phyloP scores from a whole-genome alignment of 2,329 filamentous ascomycete species.

The Fusarium anguioides region DNA sequence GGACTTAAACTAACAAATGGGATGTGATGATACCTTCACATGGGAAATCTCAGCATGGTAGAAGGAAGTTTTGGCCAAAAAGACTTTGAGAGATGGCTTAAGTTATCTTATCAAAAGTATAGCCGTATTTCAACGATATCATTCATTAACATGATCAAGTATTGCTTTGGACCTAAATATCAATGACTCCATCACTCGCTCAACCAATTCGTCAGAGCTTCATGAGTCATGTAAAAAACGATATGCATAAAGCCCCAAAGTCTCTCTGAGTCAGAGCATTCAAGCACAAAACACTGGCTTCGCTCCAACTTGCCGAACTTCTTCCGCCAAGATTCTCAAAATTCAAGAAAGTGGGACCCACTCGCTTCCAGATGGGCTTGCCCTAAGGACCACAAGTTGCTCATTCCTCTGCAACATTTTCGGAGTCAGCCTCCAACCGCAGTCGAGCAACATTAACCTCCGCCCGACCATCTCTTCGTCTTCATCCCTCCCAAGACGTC shows the following conservation, averaged over 20 bases:
- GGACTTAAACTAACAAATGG: not conserved
- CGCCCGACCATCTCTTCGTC: slow-evolving; percentile 48
- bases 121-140: not conserved
- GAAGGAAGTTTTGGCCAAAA: not conserved
- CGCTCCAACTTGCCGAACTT: slow-evolving; percentile 65
- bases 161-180: not conserved
- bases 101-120: too few relatives aligned
- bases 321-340: slow-evolving; percentile 51
- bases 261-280: slow-evolving; percentile 1
- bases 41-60: not conserved
- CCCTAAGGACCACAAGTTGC: slow-evolving; percentile 55
- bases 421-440: slow-evolving; percentile 46
- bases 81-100: not conserved
- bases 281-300: too few relatives aligned
- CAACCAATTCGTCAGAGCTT: not conserved
- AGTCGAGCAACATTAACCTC: slow-evolving; percentile 49
- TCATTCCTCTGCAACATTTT: slow-evolving; percentile 49
- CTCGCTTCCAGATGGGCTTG: slow-evolving; percentile 53
- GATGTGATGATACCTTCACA: not conserved
- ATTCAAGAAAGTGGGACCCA: slow-evolving; percentile 41
- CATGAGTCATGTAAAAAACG: slow-evolving; percentile 21
- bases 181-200: not conserved
- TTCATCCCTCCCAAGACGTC: slow-evolving; percentile 50
- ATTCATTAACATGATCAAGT: not conserved
- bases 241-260: not conserved